These are phyloP conservation scores for Crassisporium funariophilum DNA, from an alignment of 768 basidiomycete genomes.

Conservation along the genomic window DNA sequence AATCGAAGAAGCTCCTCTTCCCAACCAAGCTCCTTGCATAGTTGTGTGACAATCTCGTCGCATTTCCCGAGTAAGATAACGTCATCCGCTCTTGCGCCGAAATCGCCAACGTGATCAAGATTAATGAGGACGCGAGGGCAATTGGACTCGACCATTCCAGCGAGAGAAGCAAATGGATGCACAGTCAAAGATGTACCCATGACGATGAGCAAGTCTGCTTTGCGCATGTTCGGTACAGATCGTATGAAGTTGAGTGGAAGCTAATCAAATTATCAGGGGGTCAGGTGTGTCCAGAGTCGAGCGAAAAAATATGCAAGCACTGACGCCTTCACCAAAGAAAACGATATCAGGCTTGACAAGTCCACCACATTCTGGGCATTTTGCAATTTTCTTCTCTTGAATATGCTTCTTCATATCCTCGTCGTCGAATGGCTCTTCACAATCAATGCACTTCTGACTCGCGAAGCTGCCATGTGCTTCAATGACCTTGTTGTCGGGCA, in stretches of 20 bases:
- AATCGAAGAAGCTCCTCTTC: constrained; percentile 54
- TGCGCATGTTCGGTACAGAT: constrained; percentile 50
- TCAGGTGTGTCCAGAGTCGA: background rate
- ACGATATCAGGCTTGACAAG: constrained; percentile 94
- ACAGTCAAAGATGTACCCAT: constrained; percentile 91
- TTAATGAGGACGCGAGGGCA: constrained; percentile 92
- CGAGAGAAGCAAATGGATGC: constrained; percentile 84
- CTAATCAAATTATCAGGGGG: constrained; percentile 36
- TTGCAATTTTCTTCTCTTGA: constrained; percentile 62
- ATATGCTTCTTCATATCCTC: constrained; percentile 71
- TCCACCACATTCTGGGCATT: constrained; percentile 67
- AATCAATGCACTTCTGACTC: constrained; percentile 78
- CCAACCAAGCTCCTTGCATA: constrained; percentile 78
- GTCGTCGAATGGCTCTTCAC: constrained; percentile 57
- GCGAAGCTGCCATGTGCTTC: constrained; percentile 99
- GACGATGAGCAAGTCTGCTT: constrained; percentile 87
- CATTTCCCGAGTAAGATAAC: constrained; percentile 70
- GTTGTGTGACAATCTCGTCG: constrained; percentile 62
- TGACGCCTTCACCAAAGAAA: constrained; percentile 83
- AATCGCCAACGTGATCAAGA: constrained; percentile 75
- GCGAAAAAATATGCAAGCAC: constrained; percentile 23
- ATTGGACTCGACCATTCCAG: constrained; percentile 48
- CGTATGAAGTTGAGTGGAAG: constrained; percentile 72
- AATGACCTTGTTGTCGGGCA: constrained; percentile 72
- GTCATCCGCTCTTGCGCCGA: constrained; percentile 56